Percentiles rank a stretch among this genome's conserved stretches.
These are phyloP conservation scores for Umbilicus rupestris DNA, from an alignment of 164 flowering plant species.

Conservation along the genomic window DNA sequence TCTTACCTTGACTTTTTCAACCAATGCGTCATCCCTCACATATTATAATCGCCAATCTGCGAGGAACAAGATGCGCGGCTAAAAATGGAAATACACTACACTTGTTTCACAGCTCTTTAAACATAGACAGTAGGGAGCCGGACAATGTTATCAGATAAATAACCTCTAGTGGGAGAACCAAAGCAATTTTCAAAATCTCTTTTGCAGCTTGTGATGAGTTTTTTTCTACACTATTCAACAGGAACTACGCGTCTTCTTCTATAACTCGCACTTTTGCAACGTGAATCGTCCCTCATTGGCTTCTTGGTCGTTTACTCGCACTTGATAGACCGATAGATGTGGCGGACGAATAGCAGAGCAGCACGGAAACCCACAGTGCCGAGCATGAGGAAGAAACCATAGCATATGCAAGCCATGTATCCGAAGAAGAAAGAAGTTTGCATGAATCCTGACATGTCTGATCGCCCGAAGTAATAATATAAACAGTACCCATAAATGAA, in stretches of 20 bases:
- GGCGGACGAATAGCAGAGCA: constrained; percentile 8
- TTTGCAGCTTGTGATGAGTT: background rate
- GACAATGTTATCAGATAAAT: background rate
- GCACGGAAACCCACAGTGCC: constrained; percentile 11
- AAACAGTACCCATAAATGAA: constrained; percentile 6
- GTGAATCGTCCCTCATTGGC: background rate
- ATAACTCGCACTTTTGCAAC: too few relatives aligned
- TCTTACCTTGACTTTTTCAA: constrained; percentile 47
- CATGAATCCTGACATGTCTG: constrained; percentile 10
- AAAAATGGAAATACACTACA: constrained; percentile 1
- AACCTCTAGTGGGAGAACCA: constrained; percentile 5
- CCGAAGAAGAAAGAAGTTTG: constrained; percentile 10
- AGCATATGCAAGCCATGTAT: constrained; percentile 12
- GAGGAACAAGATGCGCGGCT: background rate
- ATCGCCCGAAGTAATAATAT: constrained; percentile 6
- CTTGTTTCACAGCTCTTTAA: background rate
- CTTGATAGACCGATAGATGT: constrained; percentile 7
- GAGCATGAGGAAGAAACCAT: constrained; percentile 10
- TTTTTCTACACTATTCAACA: background rate
- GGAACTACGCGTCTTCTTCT: background rate
- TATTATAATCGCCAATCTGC: background rate
- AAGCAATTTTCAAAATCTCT: background rate
- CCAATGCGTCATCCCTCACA: too few relatives aligned
- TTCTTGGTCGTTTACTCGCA: background rate
- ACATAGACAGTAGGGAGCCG: background rate